Base-by-base conservation (phyloP, 192 early-diverging fungal species). In the Oehlia diaphana region DNA sequence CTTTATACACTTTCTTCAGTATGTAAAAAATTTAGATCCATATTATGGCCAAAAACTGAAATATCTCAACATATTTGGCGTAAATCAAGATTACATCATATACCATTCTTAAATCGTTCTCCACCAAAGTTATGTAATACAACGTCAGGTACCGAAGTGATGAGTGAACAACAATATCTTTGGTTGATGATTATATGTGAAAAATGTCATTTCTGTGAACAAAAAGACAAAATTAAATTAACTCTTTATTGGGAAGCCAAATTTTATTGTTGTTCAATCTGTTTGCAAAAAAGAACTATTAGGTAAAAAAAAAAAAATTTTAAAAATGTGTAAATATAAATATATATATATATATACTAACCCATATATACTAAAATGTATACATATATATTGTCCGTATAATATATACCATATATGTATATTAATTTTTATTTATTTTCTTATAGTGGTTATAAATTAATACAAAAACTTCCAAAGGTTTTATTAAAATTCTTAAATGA, bases 141-240 rank as follows among this genome's bases (percentile, higher is more conserved):
- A 44, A 9, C 42, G 7, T 44, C 42, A 44, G 9, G 42, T 14
- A 53, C 2, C 14, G 14, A 53, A 16, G 21, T 10, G 28, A 75
- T 75, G 74, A 16, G 23, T 5, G 53, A 75, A 63, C 44, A 58
- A 63, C 26, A 63, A 63, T 75, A 75, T 75, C 61, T 58, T 63
- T 49, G 13, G 13, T 63, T 75, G 6, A 21, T 35, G 19, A 19
- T 63, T 21, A 42, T 75, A 10, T 12, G 23, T 39, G 28, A 58
- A 26, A 75, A 49, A 61, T 75, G 74, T 37, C 61, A 75, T 8
- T 39, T 75, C 63, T 75, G 74, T 75, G 74, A 33, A n/a, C 28
- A 63, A 58, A 75, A 21, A 37, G 13, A 63, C 16, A 19, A 37
- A 33, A 14, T 19, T 37, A 39, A 63, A n/a, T 35, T 58, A 39